Evolutionary conservation across 2,329 filamentous ascomycete species (phyloP), one percentile per base, ranked within the genome.

Genomic region (Geosmithia putterillii): DNA sequence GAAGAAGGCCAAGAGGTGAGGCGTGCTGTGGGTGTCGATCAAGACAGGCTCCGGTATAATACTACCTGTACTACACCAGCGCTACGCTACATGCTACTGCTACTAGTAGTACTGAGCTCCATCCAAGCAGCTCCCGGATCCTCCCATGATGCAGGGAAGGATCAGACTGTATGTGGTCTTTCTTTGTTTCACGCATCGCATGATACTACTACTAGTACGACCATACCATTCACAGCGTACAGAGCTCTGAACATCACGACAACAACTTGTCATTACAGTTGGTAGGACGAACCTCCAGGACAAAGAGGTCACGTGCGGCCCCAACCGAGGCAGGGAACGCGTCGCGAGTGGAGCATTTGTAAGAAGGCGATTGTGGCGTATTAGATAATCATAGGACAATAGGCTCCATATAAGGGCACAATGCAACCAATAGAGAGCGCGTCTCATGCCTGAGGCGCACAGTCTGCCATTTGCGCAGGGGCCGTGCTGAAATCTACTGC

Each of bases 1-100:
- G 64, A 80, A 81, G 58, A 74, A 65, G 55, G 58, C 64, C 3
- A 79, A 73, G 61, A 66, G 72, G 53, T 76, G 60, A 70, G 28
- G 35, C 44, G 8, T 20, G 22, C 25, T 23, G 34, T 32, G 35
- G 10, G 41, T 32, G 28, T 12, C 28, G 28, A 32, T 32, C 7
- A 25, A 10, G 7, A 25, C 23, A 25, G 23, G n/a, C n/a, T n/a
- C n/a, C n/a, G n/a, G n/a, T n/a, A n/a, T 14, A 19, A 35, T 34
- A 7, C 23, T 6, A 15, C 22, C 17, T 8, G 21, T 34, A 34
- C 19, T 34, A 36, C 41, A 35, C 28, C n/a, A n/a, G n/a, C n/a
- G n/a, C n/a, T n/a, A n/a, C n/a, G n/a, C n/a, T n/a, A n/a, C n/a
- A n/a, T n/a, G n/a, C n/a, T n/a, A n/a, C n/a, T n/a, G n/a, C n/a